Conservation (phyloP, 371 early-diverging fungal genomes). For the Catenaria anguillulae region DNA sequence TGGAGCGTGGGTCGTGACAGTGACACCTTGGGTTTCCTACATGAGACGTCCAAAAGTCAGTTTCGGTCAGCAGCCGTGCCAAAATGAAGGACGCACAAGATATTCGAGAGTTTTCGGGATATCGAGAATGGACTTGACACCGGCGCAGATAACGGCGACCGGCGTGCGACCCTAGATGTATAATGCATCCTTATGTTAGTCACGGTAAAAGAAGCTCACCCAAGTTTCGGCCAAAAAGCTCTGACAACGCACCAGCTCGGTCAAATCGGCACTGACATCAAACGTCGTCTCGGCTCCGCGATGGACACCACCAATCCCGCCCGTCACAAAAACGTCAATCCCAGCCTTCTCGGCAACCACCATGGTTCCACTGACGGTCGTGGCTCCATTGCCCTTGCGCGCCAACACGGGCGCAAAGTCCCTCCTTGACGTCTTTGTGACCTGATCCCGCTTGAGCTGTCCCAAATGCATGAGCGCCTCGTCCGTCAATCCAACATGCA, state of each 20-base stretch:
- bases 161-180: conserved; percentile 71
- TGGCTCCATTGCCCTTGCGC: conserved; percentile 40
- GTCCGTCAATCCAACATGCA: conserved; percentile 52
- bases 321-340: conserved; percentile 75
- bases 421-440: conserved; percentile 65
- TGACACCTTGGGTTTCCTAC: conserved; percentile 91
- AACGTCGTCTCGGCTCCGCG: conserved; percentile 60
- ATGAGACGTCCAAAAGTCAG: no score
- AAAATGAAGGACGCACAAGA: no score
- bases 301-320: conserved; percentile 94
- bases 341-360: conserved; percentile 64
- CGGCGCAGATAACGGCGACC: conserved; percentile 84
- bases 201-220: neutral
- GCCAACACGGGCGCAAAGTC: conserved; percentile 47
- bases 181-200: no score
- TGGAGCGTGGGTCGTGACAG: conserved; percentile 58
- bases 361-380: conserved; percentile 86
- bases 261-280: conserved; percentile 85
- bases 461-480: conserved; percentile 49
- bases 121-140: conserved; percentile 85
- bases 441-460: conserved; percentile 31
- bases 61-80: no score
- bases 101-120: conserved; percentile 77
- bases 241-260: conserved; percentile 48
- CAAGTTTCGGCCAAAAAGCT: no score